Conservation (phyloP, 306 rosid genomes). For the Prunus mume region DNA sequence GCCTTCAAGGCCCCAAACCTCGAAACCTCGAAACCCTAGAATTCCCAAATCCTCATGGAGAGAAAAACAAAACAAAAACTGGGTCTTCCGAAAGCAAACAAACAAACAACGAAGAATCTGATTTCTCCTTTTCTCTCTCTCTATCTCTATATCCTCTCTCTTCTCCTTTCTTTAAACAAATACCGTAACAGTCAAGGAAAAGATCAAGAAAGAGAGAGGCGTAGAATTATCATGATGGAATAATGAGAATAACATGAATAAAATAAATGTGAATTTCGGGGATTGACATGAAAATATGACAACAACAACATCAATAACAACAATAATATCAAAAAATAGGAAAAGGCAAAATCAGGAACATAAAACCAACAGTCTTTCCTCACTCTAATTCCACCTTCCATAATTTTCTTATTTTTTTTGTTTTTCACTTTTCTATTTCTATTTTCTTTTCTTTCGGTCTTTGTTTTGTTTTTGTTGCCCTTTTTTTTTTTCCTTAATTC, state of each 20-base stretch:
- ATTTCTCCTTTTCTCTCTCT: conserved; percentile 6
- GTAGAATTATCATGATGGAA: conserved; percentile 54
- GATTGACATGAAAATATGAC: conserved; percentile 35
- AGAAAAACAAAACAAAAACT: conserved; percentile 8
- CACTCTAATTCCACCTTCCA: conserved; percentile 68
- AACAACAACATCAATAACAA: conserved; percentile 41
- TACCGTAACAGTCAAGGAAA: conserved; percentile 74
- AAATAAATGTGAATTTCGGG: conserved; percentile 27
- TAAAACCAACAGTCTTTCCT: conserved; percentile 51
- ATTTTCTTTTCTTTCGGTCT: conserved; percentile 15
- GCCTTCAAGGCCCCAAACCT: background rate
- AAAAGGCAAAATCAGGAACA: conserved; percentile 39
- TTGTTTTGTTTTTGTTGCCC: background rate
- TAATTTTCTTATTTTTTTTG: conserved; percentile 30
- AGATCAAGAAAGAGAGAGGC: conserved; percentile 25
- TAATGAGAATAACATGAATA: conserved; percentile 25
- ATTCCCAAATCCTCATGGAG: conserved; percentile 34
- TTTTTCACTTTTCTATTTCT: conserved; percentile 15
- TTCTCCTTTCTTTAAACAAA: conserved; percentile 37
- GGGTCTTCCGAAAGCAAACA: conserved; percentile 30
- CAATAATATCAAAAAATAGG: conserved; percentile 37
- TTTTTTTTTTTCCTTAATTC: conserved; percentile 22
- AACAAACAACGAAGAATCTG: conserved; percentile 36
- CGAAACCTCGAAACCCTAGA: conserved; percentile 45
- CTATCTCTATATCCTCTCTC: background rate